phyloP scores from a whole-genome alignment of 1,284 basidiomycete species.

The Omphalotus olearius region DNA sequence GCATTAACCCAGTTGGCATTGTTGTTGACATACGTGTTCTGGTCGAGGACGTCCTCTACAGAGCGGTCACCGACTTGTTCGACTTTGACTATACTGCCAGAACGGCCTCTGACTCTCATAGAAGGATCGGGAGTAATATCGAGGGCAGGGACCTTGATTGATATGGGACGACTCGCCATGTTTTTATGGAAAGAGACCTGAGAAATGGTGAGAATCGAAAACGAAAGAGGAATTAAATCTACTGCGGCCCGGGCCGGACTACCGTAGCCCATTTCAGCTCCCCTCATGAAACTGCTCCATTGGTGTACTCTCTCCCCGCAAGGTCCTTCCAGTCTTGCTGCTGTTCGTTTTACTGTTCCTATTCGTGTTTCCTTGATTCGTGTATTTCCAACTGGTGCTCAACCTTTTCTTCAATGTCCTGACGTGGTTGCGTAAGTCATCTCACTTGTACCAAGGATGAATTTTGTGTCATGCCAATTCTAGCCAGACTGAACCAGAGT shows the following conservation, averaged over 20 bases:
- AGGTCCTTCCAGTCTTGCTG: slow-evolving; percentile 53
- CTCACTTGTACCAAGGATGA: background rate
- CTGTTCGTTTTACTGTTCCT: slow-evolving; percentile 59
- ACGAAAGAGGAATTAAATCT: background rate
- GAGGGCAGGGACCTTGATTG: slow-evolving; percentile 5
- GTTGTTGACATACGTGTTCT: slow-evolving; percentile 81
- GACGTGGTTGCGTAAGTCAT: slow-evolving; percentile 59
- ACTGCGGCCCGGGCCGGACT: slow-evolving; percentile 1
- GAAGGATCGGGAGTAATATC: slow-evolving; percentile 13
- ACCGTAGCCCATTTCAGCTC: background rate
- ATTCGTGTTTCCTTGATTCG: slow-evolving; percentile 59
- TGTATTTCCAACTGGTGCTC: slow-evolving; percentile 56
- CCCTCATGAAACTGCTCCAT: slow-evolving; percentile 49
- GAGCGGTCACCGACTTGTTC: slow-evolving; percentile 81
- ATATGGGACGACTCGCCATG: slow-evolving; percentile 4
- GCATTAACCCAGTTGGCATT: slow-evolving; percentile 99
- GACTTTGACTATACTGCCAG: slow-evolving; percentile 82
- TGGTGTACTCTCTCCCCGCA: slow-evolving; percentile 65
- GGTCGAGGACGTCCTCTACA: slow-evolving; percentile 77
- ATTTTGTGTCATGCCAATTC: slow-evolving; percentile 10
- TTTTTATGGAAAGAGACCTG: background rate
- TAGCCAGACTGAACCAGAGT: slow-evolving; percentile 65
- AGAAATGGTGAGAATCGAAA: background rate
- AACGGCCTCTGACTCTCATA: slow-evolving; percentile 59
- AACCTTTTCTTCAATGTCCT: slow-evolving; percentile 55